Percentiles rank a stretch among this genome's conserved stretches.
These are phyloP conservation scores for Yueomyces sp. DNA, from an alignment of 805 yeast species.

Conservation along the genomic window DNA sequence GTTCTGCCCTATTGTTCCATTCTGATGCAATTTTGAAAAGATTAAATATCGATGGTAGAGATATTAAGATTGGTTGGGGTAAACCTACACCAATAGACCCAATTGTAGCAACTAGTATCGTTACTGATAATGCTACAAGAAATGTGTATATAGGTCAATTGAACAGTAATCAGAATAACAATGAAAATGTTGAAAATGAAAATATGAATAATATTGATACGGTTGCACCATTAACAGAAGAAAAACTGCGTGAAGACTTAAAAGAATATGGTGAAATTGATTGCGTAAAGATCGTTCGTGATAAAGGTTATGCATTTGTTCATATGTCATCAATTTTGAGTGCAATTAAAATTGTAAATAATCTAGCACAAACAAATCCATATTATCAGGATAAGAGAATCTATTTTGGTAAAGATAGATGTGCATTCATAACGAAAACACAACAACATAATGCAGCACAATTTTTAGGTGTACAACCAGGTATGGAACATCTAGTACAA, in stretches of 20 bases:
- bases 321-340: slow-evolving; percentile 77
- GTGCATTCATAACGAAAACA: slow-evolving; percentile 87
- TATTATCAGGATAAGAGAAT: slow-evolving; percentile 69
- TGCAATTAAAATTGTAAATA: slow-evolving; percentile 78
- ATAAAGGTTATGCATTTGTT: slow-evolving; percentile 78
- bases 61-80: slow-evolving; percentile 89
- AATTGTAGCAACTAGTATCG: slow-evolving; percentile 60
- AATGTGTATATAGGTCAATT: slow-evolving; percentile 82
- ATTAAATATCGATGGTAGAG: slow-evolving; percentile 65
- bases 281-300: slow-evolving; percentile 63
- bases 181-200: not conserved
- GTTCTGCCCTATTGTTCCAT: slow-evolving; percentile 80
- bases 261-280: slow-evolving; percentile 72
- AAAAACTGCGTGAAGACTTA: slow-evolving; percentile 53
- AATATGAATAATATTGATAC: slow-evolving; percentile 2
- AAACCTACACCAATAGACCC: slow-evolving; percentile 64
- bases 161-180: slow-evolving; percentile 26
- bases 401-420: slow-evolving; percentile 86
- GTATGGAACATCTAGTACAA: slow-evolving; percentile 67
- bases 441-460: slow-evolving; percentile 97
- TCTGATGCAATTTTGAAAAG: slow-evolving; percentile 84
- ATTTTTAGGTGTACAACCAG: slow-evolving; percentile 82
- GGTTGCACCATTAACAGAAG: slow-evolving; percentile 32
- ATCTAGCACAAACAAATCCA: slow-evolving; percentile 47
- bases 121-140: slow-evolving; percentile 82